Base-by-base conservation (phyloP, 164 flowering plant species). In the Warburgia ugandensis region DNA sequence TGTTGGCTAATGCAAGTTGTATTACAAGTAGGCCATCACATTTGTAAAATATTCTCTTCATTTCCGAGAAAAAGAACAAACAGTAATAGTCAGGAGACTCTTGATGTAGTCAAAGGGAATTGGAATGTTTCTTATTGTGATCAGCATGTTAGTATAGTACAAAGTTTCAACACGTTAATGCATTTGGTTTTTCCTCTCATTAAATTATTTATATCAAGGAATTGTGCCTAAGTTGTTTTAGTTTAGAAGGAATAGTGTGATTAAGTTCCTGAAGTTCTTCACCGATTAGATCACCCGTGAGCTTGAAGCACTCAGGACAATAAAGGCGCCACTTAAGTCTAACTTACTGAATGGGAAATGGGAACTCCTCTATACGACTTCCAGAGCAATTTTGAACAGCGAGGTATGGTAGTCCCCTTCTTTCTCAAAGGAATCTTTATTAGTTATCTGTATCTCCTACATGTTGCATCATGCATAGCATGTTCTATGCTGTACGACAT, bases 301-400 rank as follows among this genome's bases (percentile, higher is more conserved):
- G 41, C 76, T 91, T 21, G 97, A 86, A 73, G 84, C 82, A 48
- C 73, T 67, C 19, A 91, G 68, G 72, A 69, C 81, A 12, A 68
- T 63, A 26, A 83, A 81, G 74, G 78, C 71, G 49, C 90, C 98
- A 3, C 80, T 91, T 21, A 83, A 91, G 56, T 84, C 98, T 40
- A 62, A 67, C 60, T 68, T 85, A 50, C 73, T 91, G 32, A 67
- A 87, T 72, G 96, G 96, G 30, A 87, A 87, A 57, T 92, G 98
- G 96, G 96, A 91, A 67, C 90, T 87, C 32, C 65, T 87, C 22
- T 91, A 91, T 71, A 91, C 98, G 0, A 87, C 95, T 56, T 91
- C 98, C 6, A 47, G 50, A 38, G 87, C 98, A 11, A 87, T 91
- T 64, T 60, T 91, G 79, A 86, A 83, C 50, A 76, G 59, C 1